Percentiles rank a stretch among this genome's conserved stretches.
These are phyloP conservation scores for Calonectria fujianensis DNA, from an alignment of 2,329 filamentous ascomycete species.

Conservation along the genomic window DNA sequence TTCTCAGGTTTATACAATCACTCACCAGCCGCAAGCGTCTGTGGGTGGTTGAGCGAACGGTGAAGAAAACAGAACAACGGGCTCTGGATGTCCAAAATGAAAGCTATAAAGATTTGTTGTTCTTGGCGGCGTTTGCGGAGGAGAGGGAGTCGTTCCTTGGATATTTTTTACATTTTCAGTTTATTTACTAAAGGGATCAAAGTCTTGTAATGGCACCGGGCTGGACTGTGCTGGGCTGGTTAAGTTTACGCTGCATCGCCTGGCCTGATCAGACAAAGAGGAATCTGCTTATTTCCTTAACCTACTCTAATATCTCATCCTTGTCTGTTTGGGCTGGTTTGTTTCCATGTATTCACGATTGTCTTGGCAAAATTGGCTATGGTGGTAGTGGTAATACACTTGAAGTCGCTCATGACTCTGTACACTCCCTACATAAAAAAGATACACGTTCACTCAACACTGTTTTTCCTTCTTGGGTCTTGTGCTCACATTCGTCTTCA, in stretches of 20 bases:
- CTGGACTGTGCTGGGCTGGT: conserved; percentile 37
- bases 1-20: conserved; percentile 26
- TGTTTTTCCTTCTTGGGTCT: neutral
- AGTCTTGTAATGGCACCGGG: conserved; percentile 49
- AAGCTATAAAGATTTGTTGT: conserved; percentile 43
- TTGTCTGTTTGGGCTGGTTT: conserved; percentile 22
- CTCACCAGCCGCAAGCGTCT: neutral
- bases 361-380: conserved; percentile 13
- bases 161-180: conserved; percentile 44
- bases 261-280: conserved; percentile 35
- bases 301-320: conserved; percentile 36
- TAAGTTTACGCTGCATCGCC: conserved; percentile 34
- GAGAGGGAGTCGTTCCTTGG: conserved; percentile 52
- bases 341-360: conserved; percentile 24
- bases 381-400: conserved; percentile 22
- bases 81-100: conserved; percentile 46
- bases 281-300: conserved; percentile 14
- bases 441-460: conserved; percentile 15
- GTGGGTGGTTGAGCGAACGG: neutral
- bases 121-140: conserved; percentile 50
- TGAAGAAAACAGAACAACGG: conserved; percentile 29
- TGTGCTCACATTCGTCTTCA: neutral
- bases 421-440: conserved; percentile 11
- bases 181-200: conserved; percentile 48
- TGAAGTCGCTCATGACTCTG: conserved; percentile 19